These are phyloP conservation scores for Populus tremula DNA, from an alignment of 345 rosid species.

Conservation along the genomic window DNA sequence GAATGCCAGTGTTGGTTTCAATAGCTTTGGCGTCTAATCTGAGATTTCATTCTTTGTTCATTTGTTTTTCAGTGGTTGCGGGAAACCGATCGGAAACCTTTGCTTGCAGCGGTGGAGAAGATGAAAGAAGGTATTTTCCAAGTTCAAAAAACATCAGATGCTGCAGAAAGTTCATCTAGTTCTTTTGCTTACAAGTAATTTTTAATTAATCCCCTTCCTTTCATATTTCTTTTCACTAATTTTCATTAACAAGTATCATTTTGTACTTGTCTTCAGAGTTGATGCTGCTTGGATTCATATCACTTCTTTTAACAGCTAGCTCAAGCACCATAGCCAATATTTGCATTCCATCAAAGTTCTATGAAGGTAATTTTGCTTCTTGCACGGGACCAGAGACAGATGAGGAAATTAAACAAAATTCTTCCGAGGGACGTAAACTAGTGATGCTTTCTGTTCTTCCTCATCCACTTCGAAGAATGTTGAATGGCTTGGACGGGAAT, in stretches of 20 bases:
- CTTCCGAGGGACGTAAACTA: slow-evolving; percentile 54
- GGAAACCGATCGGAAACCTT: slow-evolving; percentile 72
- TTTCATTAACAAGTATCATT: slow-evolving; percentile 12
- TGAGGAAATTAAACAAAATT: slow-evolving; percentile 42
- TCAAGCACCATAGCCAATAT: slow-evolving; percentile 76
- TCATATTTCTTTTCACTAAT: background rate
- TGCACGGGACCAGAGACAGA: slow-evolving; percentile 63
- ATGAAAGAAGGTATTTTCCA: slow-evolving; percentile 53
- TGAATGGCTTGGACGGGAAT: slow-evolving; percentile 41
- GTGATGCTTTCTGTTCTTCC: slow-evolving; percentile 27
- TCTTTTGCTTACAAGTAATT: background rate
- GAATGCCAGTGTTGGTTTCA: background rate
- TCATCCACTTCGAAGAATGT: slow-evolving; percentile 50
- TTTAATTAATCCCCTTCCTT: background rate
- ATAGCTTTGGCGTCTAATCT: background rate
- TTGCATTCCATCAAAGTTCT: slow-evolving; percentile 83
- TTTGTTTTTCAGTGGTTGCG: slow-evolving; percentile 66
- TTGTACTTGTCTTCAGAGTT: slow-evolving; percentile 53
- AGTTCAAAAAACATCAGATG: background rate
- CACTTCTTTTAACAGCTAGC: slow-evolving; percentile 84
- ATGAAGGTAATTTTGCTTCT: slow-evolving; percentile 67
- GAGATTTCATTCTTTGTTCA: slow-evolving; percentile 2
- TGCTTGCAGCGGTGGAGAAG: slow-evolving; percentile 83
- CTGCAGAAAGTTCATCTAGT: no score
- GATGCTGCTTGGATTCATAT: slow-evolving; percentile 98